A percentile compares a stretch with the other conserved stretches of the same genome.
These are phyloP conservation scores for Cyclospora cayetanensis DNA, from an alignment of 169 alveolate genomes.

Conservation along the genomic window DNA sequence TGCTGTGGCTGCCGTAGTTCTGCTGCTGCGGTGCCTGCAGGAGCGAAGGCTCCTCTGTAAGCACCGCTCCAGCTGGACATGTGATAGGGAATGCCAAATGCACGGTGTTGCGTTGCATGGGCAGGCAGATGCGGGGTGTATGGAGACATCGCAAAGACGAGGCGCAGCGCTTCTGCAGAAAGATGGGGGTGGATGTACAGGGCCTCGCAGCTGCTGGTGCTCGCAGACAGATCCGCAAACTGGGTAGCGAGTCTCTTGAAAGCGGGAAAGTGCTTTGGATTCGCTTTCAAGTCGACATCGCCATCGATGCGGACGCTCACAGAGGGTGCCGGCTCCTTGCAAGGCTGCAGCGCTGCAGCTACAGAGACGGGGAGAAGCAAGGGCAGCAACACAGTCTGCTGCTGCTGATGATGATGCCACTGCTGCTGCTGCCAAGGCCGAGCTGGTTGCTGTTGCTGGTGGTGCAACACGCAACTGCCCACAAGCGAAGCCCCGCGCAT, in stretches of 20 bases:
- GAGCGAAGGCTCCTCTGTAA: neutral
- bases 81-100: neutral
- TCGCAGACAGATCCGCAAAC: neutral
- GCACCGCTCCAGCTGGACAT: neutral
- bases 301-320: neutral
- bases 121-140: neutral
- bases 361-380: neutral
- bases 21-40: neutral
- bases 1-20: neutral
- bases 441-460: neutral
- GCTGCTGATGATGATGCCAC: neutral
- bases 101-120: neutral
- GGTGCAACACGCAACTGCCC: conserved; percentile 4
- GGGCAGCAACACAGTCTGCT: neutral
- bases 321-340: neutral
- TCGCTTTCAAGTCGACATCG: neutral
- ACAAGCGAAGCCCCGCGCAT: neutral
- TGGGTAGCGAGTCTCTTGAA: neutral
- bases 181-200: neutral
- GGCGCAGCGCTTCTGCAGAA: neutral
- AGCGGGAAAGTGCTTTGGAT: neutral
- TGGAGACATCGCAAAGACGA: neutral
- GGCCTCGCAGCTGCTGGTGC: neutral
- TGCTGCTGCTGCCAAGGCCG: neutral
- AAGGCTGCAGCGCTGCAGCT: conserved; percentile 4